A percentile compares a stretch with the other conserved stretches of the same genome.
phyloP scores from a whole-genome alignment of 2,329 filamentous ascomycete species.

The Trichothecium sympodiale region DNA sequence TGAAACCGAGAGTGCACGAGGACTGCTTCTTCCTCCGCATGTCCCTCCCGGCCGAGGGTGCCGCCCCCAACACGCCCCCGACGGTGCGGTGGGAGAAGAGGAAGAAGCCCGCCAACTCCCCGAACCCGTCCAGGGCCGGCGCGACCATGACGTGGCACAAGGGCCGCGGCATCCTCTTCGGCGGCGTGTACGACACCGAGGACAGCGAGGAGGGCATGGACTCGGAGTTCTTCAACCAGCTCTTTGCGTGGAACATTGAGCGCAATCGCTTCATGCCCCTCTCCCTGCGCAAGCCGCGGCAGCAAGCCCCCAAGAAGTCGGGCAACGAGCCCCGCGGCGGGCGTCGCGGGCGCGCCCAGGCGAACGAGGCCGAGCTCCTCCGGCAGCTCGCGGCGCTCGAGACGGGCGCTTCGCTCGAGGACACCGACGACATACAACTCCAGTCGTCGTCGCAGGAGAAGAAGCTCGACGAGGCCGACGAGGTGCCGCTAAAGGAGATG shows the following conservation, averaged over 20 bases:
- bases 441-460: constrained; percentile 30
- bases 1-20: constrained; percentile 84
- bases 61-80: constrained; percentile 53
- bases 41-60: constrained; percentile 57
- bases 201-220: constrained; percentile 91
- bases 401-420: constrained; percentile 73
- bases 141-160: constrained; percentile 93
- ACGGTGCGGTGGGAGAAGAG: constrained; percentile 81
- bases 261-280: constrained; percentile 91
- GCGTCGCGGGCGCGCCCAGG: constrained; percentile 66
- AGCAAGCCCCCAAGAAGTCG: constrained; percentile 35
- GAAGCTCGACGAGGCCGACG: constrained; percentile 40
- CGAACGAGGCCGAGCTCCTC: constrained; percentile 83
- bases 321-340: constrained; percentile 42
- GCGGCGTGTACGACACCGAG: constrained; percentile 88
- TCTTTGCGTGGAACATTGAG: constrained; percentile 92
- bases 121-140: constrained; percentile 73
- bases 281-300: constrained; percentile 60
- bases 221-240: constrained; percentile 88
- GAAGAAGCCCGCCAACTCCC: constrained; percentile 84
- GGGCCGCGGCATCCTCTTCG: constrained; percentile 84
- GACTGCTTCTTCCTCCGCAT: constrained; percentile 91
- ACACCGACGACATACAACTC: constrained; percentile 35
- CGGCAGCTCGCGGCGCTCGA: constrained; percentile 76
- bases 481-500: constrained; percentile 50